phyloP scores from a whole-genome alignment of 148 eudicot species.

The Amaranthus palmeri region DNA sequence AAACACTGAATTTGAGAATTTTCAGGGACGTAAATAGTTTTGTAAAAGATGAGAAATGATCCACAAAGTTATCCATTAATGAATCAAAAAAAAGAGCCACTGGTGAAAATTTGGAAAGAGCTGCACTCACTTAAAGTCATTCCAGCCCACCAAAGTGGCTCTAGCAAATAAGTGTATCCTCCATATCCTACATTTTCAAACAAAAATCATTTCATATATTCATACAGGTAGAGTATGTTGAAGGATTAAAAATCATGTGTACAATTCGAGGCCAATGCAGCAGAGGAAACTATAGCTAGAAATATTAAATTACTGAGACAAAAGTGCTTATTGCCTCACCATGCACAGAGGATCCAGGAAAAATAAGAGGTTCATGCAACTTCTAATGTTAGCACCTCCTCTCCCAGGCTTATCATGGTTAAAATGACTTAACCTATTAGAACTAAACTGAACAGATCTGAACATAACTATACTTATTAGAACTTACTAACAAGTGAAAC shows the following conservation, averaged over 20 bases:
- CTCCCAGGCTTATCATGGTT: too few relatives aligned
- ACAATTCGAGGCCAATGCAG: background rate
- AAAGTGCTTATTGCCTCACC: background rate
- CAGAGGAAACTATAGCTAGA: background rate
- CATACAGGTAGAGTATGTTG: background rate
- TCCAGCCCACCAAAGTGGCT: conserved; percentile 97
- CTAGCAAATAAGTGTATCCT: conserved; percentile 69
- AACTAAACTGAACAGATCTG: too few relatives aligned
- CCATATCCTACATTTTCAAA: conserved; percentile 54
- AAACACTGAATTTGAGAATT: conserved; percentile 54
- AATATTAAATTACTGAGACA: background rate
- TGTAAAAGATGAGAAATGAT: background rate
- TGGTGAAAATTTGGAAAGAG: background rate
- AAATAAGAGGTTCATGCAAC: background rate
- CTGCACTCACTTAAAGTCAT: conserved; percentile 61
- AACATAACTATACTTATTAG: too few relatives aligned
- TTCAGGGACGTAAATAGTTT: conserved; percentile 5
- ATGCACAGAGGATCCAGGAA: background rate
- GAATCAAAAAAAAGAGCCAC: background rate
- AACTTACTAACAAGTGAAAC: too few relatives aligned
- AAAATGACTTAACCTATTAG: too few relatives aligned
- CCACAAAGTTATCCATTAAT: background rate
- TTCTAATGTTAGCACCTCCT: background rate
- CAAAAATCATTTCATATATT: conserved; percentile 5
- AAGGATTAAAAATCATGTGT: background rate